phyloP scores from a whole-genome alignment of 2,329 filamentous ascomycete genomes.

The Neodidymelliopsis sp. region DNA sequence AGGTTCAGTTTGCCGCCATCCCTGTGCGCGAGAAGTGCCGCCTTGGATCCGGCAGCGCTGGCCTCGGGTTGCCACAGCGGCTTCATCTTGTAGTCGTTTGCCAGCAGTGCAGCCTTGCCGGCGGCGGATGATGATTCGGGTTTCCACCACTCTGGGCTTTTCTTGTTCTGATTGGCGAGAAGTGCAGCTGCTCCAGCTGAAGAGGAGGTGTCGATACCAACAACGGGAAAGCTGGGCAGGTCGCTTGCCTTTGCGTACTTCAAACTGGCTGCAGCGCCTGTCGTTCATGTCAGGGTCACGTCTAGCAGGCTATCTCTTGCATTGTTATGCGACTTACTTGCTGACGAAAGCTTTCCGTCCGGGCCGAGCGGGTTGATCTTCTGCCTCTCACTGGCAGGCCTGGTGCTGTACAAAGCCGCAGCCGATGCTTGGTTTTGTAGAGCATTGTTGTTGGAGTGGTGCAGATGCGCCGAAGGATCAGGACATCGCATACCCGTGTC shows the following conservation, averaged over 20 bases:
- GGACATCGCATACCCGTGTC: conserved; percentile 39
- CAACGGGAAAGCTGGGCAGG: conserved; percentile 76
- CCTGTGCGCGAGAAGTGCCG: conserved; percentile 71
- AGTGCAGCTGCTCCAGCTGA: conserved; percentile 79
- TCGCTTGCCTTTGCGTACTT: conserved; percentile 77
- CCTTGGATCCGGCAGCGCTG: conserved; percentile 74
- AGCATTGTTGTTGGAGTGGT: conserved; percentile 31
- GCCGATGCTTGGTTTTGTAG: conserved; percentile 64
- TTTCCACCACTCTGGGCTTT: conserved; percentile 70
- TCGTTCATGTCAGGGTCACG: conserved; percentile 22
- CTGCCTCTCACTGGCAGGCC: conserved; percentile 32
- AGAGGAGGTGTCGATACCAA: conserved; percentile 63
- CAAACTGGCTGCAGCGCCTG: conserved; percentile 67
- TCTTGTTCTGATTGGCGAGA: conserved; percentile 75
- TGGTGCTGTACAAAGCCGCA: conserved; percentile 63
- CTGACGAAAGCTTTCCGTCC: conserved; percentile 65
- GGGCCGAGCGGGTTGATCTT: conserved; percentile 54
- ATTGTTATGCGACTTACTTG: conserved; percentile 53
- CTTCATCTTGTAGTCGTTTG: conserved; percentile 67
- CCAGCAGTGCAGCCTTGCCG: conserved; percentile 64
- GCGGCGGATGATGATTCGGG: conserved; percentile 66
- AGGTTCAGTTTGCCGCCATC: conserved; percentile 61
- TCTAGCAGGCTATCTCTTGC: neutral
- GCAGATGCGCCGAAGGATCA: conserved; percentile 54
- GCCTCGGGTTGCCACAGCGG: conserved; percentile 70